Evolutionary conservation across 768 basidiomycete species (phyloP).

Genomic region (Amanita thiersii): DNA sequence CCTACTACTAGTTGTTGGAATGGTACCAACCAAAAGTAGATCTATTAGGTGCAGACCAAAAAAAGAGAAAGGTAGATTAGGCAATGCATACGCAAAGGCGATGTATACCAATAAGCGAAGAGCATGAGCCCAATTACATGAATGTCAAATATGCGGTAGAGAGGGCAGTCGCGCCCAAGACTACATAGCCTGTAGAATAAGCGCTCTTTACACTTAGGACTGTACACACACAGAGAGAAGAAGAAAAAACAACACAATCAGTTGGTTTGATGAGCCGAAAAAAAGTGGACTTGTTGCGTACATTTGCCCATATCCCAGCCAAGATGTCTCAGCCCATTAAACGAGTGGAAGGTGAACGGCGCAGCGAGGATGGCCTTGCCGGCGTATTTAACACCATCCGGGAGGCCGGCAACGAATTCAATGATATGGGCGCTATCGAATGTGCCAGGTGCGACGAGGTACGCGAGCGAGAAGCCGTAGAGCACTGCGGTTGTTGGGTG

Average conservation of each 20-base stretch:
- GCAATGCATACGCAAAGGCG: too few species aligned
- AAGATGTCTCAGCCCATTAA: conserved; percentile 89
- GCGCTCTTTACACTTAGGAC: conserved; percentile 76
- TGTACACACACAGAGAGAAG: too few species aligned
- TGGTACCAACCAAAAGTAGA: too few species aligned
- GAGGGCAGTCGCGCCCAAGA: conserved; percentile 70
- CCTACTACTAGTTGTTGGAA: too few species aligned
- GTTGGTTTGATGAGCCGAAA: not conserved
- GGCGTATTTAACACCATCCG: conserved; percentile 66
- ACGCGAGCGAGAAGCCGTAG: conserved; percentile 82
- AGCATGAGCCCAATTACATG: too few species aligned
- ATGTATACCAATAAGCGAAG: too few species aligned
- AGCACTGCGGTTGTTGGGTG: conserved; percentile 43
- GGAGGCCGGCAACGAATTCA: conserved; percentile 60
- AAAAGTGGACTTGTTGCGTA: too few species aligned
- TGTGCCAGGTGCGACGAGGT: conserved; percentile 73
- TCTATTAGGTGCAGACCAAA: too few species aligned
- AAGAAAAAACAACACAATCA: conserved; percentile 3
- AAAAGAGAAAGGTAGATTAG: too few species aligned
- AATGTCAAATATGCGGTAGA: conserved; percentile 57
- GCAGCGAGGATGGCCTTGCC: conserved; percentile 75
- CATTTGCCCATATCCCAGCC: conserved; percentile 86
- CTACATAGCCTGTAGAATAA: conserved; percentile 77
- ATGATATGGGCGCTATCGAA: conserved; percentile 78
- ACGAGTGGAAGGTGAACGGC: conserved; percentile 86